These are phyloP conservation scores for Boletus coccyginus DNA, from an alignment of 768 basidiomycete species.

Conservation along the genomic window DNA sequence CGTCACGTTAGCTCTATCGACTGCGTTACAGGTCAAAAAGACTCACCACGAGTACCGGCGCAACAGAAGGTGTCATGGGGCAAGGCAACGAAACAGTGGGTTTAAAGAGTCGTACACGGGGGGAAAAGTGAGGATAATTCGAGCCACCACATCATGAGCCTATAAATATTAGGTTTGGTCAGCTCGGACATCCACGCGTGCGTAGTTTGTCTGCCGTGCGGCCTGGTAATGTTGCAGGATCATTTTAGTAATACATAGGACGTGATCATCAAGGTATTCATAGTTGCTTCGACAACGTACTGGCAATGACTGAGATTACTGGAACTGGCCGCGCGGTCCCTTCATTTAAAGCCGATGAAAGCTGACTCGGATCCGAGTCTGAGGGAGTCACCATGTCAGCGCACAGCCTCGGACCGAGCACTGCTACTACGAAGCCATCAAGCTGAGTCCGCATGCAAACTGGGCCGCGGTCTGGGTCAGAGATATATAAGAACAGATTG, in stretches of 20 bases:
- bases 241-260: neutral
- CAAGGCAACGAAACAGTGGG: no score
- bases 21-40: neutral
- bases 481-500: neutral
- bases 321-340: neutral
- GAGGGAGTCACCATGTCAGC: no score
- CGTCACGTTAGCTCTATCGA: neutral
- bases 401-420: no score
- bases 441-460: neutral
- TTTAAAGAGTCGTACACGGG: neutral
- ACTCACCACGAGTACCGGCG: constrained; percentile 23
- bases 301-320: no score
- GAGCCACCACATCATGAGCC: no score
- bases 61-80: constrained; percentile 10
- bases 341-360: neutral
- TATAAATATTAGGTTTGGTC: neutral
- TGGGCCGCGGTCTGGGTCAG: neutral
- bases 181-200: neutral
- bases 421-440: no score
- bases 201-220: neutral
- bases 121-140: neutral
- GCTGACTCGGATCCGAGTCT: no score
- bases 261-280: neutral
- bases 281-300: neutral
- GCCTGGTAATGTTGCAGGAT: no score